Evolutionary conservation across 176 grass and related monocot genomes (phyloP).

Genomic region (Dactylis glomerata): DNA sequence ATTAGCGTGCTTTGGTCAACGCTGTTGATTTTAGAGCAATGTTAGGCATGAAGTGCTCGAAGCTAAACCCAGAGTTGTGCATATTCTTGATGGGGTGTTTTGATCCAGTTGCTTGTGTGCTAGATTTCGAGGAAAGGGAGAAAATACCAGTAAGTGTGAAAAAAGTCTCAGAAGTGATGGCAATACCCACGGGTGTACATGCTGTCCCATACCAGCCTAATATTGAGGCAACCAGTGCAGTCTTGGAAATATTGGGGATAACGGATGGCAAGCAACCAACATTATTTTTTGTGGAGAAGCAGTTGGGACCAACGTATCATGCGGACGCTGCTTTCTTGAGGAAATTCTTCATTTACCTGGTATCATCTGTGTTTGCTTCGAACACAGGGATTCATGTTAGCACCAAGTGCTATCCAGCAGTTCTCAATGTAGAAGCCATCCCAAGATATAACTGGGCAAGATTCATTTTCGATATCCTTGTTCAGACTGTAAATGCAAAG

Average conservation of each 20-base stretch:
- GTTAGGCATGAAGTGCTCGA: neutral
- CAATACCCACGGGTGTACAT: neutral
- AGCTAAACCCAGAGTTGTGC: neutral
- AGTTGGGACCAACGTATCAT: too few species aligned
- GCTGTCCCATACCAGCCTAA: neutral
- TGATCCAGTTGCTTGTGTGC: neutral
- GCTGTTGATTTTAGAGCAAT: neutral
- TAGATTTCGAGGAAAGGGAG: neutral
- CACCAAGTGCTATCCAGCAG: too few species aligned
- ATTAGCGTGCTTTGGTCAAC: neutral
- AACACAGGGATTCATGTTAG: neutral
- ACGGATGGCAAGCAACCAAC: too few species aligned
- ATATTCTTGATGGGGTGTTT: neutral
- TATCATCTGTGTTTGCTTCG: neutral
- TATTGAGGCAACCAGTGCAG: neutral
- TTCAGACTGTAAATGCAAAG: neutral
- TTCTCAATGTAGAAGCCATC: too few species aligned
- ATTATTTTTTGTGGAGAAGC: too few species aligned
- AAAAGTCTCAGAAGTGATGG: neutral
- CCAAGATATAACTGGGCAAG: too few species aligned
- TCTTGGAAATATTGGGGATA: too few species aligned
- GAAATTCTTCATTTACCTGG: neutral
- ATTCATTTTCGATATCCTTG: neutral
- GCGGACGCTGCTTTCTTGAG: too few species aligned
- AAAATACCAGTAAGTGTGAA: neutral